Evolutionary conservation across 1,139 yeast genomes (phyloP), one percentile per base, ranked within the genome.

Genomic region (Lodderomyces theae): DNA sequence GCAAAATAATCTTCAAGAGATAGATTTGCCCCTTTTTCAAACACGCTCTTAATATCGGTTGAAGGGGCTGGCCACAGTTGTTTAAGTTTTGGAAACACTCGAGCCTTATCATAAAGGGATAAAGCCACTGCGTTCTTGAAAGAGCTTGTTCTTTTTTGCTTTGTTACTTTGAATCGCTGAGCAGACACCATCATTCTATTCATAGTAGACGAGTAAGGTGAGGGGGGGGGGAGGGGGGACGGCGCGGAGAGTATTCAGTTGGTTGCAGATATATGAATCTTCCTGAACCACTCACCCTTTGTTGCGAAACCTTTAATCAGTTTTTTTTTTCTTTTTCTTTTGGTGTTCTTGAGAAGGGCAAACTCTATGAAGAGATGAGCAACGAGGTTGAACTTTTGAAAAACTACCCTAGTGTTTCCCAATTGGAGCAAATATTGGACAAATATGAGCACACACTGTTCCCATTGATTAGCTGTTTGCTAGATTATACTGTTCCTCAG

Each of bases 401-500:
- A 42, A 42, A 42, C 17, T 47, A 51, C 18, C 70, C 69, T 2
- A 40, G 44, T 7, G 36, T 42, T 12, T 49, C 44, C n/a, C 46
- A 48, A 32, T 45, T 61, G 8, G 42, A 46, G 2, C 36, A 29
- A 1, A 42, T 53, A 3, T 39, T 61, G 16, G 34, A 28, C 4
- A 24, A 33, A 10, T 33, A 45, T 12, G 38, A 30, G 13, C 29
- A 32, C 5, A 37, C 43, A 5, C 33, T 49, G 17, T 44, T 56
- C 23, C 42, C 42, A 13, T 33, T 62, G n/a, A 45, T 60, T 2
- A 50, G 59, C 3, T 45, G 56, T 3, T 46, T 70, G 13, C 49
- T 70, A 17, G 60, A 66, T 39, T 49, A 51, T 42, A 66, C 72
- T 2, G 51, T 68, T 6, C 72, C 72, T 13, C 48, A 52, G 25